Base-by-base conservation (phyloP, 768 basidiomycete genomes). In the Termitomyces sp. region DNA sequence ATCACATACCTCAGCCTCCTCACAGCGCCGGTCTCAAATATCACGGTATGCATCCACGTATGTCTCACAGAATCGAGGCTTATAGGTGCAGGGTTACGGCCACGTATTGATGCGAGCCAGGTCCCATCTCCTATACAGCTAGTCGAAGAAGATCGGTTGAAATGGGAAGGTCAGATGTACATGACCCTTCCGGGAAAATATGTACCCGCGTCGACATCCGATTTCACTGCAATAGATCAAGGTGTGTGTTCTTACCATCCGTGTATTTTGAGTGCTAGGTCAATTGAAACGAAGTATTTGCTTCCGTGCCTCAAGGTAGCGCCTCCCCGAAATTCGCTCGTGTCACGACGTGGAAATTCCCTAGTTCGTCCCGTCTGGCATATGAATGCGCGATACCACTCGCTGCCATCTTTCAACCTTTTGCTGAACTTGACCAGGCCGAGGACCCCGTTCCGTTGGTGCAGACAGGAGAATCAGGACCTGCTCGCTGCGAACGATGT, bases 161-260 rank as follows among this genome's bases (percentile, higher is more conserved):
- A 81, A 76, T 93, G 90, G 85, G 85, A 89, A 64, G 75, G 81
- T 21, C 80, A 89, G 62, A 74, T 80, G 39, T 92, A 85, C 62
- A 76, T 81, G 74, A 80, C 79, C 35, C 70, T 79, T 30, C 78
- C 80, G 0, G 81, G 81, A 21, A 70, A 70, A 23, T 87, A 85
- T 62, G 84, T 84, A 0, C 97, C 96, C 0, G 74, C 93, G 16
- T 85, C 88, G n/a, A 93, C 89, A 6, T 88, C 92, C 0, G 91
- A 96, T 63, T 96, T 83, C 63, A 74, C 86, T 55, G 85, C 91
- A n/a, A 79, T 98, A 56, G 96, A 99, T 73, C 94, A 98, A 80
- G 96, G 81, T 76, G 30, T 21, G 67, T 25, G 67, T 49, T 19
- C 32, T 14, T 16, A 40, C 23, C 21, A 21, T 40, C 27, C 44